Conservation (phyloP, 495 filamentous ascomycete species). For the Aspergillus indologenus region DNA sequence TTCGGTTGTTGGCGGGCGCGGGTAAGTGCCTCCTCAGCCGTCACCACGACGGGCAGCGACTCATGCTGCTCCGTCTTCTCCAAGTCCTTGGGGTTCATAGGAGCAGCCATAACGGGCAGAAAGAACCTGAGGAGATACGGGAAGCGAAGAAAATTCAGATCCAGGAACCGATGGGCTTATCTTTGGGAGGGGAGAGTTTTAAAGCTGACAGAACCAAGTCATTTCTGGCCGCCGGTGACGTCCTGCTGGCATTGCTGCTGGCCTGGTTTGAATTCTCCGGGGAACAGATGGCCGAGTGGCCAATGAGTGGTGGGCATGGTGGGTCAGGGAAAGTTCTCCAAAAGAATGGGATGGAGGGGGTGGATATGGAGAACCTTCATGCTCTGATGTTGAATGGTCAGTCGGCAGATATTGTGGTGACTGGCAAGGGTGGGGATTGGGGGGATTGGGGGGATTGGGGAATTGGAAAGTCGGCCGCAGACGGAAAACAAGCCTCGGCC, state of each 20-base stretch:
- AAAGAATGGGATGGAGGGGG: neutral
- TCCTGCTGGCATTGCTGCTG: neutral
- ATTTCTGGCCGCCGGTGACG: neutral
- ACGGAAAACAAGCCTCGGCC: neutral
- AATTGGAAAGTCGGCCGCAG: neutral
- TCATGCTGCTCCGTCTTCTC: conserved; percentile 18
- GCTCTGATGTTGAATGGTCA: too few relatives aligned
- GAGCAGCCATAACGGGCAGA: neutral
- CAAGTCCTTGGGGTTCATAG: conserved; percentile 1
- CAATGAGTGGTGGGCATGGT: neutral
- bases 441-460: neutral
- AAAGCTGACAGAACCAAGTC: neutral
- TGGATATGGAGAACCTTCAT: neutral
- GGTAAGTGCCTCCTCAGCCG: conserved; percentile 29
- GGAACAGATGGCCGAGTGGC: neutral
- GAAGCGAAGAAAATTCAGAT: neutral
- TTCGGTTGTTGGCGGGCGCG: conserved; percentile 26
- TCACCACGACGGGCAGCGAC: conserved; percentile 17
- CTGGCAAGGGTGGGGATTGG: neutral
- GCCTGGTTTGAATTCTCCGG: neutral
- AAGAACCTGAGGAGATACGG: neutral
- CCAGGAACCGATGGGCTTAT: neutral
- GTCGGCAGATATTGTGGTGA: too few relatives aligned
- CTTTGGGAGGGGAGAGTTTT: neutral
- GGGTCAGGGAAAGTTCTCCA: neutral